These are phyloP conservation scores for Fusarium torreyae DNA, from an alignment of 2,329 filamentous ascomycete species.

Conservation along the genomic window DNA sequence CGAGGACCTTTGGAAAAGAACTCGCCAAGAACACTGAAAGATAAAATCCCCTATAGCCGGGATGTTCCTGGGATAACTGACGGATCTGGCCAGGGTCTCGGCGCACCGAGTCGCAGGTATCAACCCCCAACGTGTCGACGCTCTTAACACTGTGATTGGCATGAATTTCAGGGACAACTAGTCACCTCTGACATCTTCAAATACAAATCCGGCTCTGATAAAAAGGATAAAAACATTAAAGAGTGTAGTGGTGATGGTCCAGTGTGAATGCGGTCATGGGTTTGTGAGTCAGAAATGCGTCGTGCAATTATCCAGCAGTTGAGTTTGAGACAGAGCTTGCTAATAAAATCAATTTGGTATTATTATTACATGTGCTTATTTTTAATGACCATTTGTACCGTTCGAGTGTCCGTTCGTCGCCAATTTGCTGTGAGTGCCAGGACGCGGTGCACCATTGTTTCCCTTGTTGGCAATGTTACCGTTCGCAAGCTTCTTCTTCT, in stretches of 20 bases:
- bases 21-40: neutral
- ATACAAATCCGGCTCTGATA: neutral
- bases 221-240: neutral
- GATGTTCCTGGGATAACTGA: neutral
- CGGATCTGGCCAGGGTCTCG: neutral
- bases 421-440: conserved; percentile 5
- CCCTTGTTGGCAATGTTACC: conserved; percentile 17
- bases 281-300: neutral
- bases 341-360: too few relatives aligned
- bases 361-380: neutral
- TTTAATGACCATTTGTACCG: conserved; percentile 11
- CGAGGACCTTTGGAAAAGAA: neutral
- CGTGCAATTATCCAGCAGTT: neutral
- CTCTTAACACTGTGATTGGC: neutral
- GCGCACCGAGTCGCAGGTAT: neutral
- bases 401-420: conserved; percentile 8
- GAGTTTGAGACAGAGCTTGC: too few relatives aligned
- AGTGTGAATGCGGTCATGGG: neutral
- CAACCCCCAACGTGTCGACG: neutral
- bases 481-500: conserved; percentile 19
- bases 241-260: neutral
- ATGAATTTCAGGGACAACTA: neutral
- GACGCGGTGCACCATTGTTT: conserved; percentile 19
- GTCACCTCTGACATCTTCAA: neutral
- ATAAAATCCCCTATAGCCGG: neutral